phyloP scores from a whole-genome alignment of 768 basidiomycete genomes.

The Collybia nuda region DNA sequence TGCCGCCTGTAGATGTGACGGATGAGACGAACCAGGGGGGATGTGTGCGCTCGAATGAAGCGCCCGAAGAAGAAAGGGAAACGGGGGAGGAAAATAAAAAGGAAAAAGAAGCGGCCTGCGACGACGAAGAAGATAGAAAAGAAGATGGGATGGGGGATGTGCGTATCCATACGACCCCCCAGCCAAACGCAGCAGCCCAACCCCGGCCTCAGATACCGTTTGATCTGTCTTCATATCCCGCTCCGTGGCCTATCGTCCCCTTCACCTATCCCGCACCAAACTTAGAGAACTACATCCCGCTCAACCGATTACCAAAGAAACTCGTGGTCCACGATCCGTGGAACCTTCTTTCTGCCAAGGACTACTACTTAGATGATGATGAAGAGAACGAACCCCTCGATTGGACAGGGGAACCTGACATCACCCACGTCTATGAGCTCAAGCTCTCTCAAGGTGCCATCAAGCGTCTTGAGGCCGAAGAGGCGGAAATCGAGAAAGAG shows the following conservation, averaged over 20 bases:
- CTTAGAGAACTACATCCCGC: slow-evolving; percentile 23
- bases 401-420: slow-evolving; percentile 30
- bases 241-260: slow-evolving; percentile 39
- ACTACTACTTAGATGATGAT: not conserved
- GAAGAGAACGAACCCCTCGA: not conserved
- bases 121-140: not conserved
- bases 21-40: no score
- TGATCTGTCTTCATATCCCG: slow-evolving; percentile 32
- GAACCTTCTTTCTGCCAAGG: slow-evolving; percentile 23
- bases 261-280: slow-evolving; percentile 24
- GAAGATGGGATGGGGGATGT: not conserved
- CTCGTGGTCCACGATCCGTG: slow-evolving; percentile 46
- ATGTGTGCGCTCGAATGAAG: not conserved
- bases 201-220: slow-evolving; percentile 24
- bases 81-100: not conserved
- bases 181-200: slow-evolving; percentile 1
- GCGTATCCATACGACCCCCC: no score
- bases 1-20: not conserved
- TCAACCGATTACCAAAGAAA: slow-evolving; percentile 30
- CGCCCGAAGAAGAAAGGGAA: not conserved
- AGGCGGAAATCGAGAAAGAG: not conserved
- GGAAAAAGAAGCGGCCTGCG: slow-evolving; percentile 2
- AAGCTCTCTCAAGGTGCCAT: slow-evolving; percentile 3
- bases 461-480: slow-evolving; percentile 9
- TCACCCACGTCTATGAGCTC: slow-evolving; percentile 29